Conservation (phyloP, 2,329 filamentous ascomycete species). For the Apiospora sp. region DNA sequence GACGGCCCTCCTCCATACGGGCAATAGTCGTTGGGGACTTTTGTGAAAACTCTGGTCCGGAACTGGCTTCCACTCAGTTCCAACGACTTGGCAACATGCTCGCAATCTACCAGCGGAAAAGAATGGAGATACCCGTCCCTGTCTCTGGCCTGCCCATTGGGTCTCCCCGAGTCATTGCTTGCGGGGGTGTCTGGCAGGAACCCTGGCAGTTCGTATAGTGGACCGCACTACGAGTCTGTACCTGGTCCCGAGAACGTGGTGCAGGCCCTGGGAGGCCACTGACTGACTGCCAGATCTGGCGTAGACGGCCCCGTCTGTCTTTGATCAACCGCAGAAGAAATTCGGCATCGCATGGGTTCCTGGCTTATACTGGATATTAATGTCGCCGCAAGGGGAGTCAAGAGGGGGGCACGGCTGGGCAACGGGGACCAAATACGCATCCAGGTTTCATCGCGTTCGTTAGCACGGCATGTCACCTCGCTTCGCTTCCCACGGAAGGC, state of each 20-base stretch:
- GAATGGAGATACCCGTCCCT: background rate
- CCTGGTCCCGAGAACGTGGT: background rate
- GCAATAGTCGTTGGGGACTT: background rate
- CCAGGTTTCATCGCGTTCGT: constrained; percentile 9
- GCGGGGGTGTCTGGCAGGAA: background rate
- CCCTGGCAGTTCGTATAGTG: constrained; percentile 20
- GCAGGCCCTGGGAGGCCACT: background rate
- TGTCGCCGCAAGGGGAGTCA: constrained; percentile 10
- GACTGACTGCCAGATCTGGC: background rate
- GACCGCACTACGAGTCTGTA: background rate
- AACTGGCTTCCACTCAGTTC: background rate
- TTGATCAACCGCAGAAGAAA: background rate
- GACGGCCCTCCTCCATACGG: constrained; percentile 1
- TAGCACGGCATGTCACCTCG: constrained; percentile 15
- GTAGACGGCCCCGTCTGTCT: background rate
- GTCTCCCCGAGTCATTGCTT: constrained; percentile 12
- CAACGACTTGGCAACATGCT: background rate
- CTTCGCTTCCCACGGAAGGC: constrained; percentile 1
- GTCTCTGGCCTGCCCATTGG: background rate
- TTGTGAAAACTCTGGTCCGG: background rate
- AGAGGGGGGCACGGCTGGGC: background rate
- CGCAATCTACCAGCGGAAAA: constrained; percentile 2
- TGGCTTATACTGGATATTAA: constrained; percentile 2
- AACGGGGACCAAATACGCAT: background rate
- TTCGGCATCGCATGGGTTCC: constrained; percentile 6